phyloP scores from a whole-genome alignment of 768 basidiomycete species.

The Termitomyces sp. region DNA sequence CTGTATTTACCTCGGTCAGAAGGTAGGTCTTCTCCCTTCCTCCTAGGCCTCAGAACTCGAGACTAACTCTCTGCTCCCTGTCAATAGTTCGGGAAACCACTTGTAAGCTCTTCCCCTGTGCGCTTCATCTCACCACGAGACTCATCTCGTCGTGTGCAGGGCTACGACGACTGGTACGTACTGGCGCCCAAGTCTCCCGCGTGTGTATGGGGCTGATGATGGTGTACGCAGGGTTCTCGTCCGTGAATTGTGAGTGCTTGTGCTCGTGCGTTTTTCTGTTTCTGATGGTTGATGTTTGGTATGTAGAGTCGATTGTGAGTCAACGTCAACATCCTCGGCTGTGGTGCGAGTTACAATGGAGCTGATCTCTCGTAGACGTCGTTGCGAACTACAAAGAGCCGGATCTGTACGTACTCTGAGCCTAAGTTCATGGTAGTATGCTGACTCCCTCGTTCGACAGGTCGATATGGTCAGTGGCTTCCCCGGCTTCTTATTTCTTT shows the following conservation, averaged over 20 bases:
- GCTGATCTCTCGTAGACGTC: constrained; percentile 46
- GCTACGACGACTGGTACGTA: constrained; percentile 41
- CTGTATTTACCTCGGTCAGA: constrained; percentile 95
- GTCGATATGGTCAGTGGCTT: constrained; percentile 72
- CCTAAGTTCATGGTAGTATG: background rate
- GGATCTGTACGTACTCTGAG: constrained; percentile 62
- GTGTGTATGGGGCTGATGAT: background rate
- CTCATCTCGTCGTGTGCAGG: constrained; percentile 14
- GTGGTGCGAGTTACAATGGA: background rate
- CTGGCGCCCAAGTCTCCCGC: background rate
- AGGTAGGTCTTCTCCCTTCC: no score
- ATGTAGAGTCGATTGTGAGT: constrained; percentile 71
- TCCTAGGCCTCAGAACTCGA: no score
- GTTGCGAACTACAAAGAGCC: constrained; percentile 67
- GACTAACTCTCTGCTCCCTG: background rate
- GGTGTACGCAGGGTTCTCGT: constrained; percentile 53
- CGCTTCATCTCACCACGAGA: background rate
- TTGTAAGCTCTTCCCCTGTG: constrained; percentile 49
- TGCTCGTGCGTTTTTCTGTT: background rate
- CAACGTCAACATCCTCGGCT: background rate
- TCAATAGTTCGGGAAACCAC: constrained; percentile 66
- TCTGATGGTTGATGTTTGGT: background rate
- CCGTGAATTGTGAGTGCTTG: constrained; percentile 59
- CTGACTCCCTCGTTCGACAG: constrained; percentile 29
- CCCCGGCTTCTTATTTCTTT: no score